Evolutionary conservation across 805 yeast genomes (phyloP), one percentile per base, ranked within the genome.

Genomic region (Candida maris): DNA sequence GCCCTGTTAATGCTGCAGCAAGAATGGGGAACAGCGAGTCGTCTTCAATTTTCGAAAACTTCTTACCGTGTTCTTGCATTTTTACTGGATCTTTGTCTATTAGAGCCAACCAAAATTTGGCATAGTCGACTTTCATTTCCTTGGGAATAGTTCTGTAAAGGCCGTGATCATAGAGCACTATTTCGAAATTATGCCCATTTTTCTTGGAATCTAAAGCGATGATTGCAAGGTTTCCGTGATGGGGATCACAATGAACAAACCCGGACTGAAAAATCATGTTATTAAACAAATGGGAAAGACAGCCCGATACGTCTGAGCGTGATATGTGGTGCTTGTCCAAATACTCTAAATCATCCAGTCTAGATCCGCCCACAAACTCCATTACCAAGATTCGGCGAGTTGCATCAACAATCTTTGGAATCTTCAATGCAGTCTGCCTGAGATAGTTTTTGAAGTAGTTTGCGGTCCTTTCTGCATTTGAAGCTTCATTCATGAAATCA

Each of bases 161-260:
- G 0, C 98, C 99, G 59, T 93, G 98, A 62, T 93, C 99, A 57
- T 87, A 94, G 14, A 93, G 68, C 5, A 93, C 69, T 34, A 93
- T 85, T 59, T 93, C 98, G 57, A 93, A 93, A 56, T 91, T 89
- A 54, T 81, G 87, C 2, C 63, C 62, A 25, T 55, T 43, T 24
- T 41, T 47, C 20, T 53, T 50, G 4, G 44, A 35, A 13, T 51
- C 50, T 5, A 70, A 61, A 22, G 70, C 62, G 38, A 88, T 67
- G 16, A 93, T 86, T 0, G 97, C 96, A 41, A 93, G 66, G 53
- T 93, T 93, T 0, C 99, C 99, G 8, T 95, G 96, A 58, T 93
- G 99, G 1, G 98, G 98, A 58, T 93, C 99, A 64, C 98, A 93
- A 58, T 93, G 99, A 28, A 93, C 75, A 16, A 87, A 95, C 19